A percentile compares a stretch with the other conserved stretches of the same genome.
Evolutionary conservation across 2,329 filamentous ascomycete genomes (phyloP).

Genomic region (Pseudogymnoascus destructans): DNA sequence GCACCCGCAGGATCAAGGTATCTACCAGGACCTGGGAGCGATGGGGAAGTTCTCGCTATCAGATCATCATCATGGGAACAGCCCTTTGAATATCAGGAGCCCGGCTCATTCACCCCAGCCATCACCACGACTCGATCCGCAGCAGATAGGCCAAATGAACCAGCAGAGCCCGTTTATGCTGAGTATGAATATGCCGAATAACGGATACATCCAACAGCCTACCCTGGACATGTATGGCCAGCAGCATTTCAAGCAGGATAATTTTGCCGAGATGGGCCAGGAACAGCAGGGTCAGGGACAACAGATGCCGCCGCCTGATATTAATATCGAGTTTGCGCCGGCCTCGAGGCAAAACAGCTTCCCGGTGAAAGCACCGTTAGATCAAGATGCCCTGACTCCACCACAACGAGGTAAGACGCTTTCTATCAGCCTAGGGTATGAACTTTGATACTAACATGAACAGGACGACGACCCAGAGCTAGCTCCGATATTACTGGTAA

Average conservation of each 20-base stretch:
- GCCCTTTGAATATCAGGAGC: conserved; percentile 60
- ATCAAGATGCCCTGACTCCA: conserved; percentile 71
- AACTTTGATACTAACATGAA: conserved; percentile 14
- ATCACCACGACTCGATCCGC: conserved; percentile 46
- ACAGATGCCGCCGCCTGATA: conserved; percentile 81
- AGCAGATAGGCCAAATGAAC: conserved; percentile 36
- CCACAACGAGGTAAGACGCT: conserved; percentile 50
- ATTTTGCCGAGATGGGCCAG: conserved; percentile 43
- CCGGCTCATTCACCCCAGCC: conserved; percentile 64
- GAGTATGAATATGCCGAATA: conserved; percentile 30
- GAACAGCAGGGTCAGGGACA: conserved; percentile 36
- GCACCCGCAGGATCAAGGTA: conserved; percentile 52
- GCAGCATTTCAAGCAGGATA: conserved; percentile 34
- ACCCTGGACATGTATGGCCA: conserved; percentile 37
- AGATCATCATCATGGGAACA: conserved; percentile 44
- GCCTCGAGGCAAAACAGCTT: conserved; percentile 53
- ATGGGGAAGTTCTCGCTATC: conserved; percentile 73
- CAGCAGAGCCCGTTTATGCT: conserved; percentile 31
- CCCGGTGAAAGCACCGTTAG: conserved; percentile 48
- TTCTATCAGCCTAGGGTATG: neutral
- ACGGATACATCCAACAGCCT: conserved; percentile 19
- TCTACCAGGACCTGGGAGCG: conserved; percentile 67
- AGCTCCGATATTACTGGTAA: conserved; percentile 26
- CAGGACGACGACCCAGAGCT: conserved; percentile 26
- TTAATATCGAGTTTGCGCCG: conserved; percentile 87